Evolutionary conservation across 2,329 filamentous ascomycete species (phyloP), one percentile per base, ranked within the genome.

Genomic region (Acrocalymma vagum): DNA sequence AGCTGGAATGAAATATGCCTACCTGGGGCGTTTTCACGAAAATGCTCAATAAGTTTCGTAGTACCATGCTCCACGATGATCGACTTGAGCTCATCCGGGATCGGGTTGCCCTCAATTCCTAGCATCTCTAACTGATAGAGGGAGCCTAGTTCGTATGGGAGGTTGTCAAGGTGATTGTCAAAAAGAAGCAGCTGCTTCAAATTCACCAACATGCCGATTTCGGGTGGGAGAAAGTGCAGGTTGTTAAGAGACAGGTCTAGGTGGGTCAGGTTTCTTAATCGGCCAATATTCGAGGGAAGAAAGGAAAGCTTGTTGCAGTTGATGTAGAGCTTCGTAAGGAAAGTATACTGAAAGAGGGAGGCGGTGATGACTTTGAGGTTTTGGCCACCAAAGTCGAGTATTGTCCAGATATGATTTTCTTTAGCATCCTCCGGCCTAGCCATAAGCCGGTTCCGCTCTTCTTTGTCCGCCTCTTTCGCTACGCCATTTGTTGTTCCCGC

Each of bases 161-260:
- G 78, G 15, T 83, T 85, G 47, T 83, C 83, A 38, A 99, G 86
- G 48, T 88, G 81, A 70, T 99, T 99, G 74, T 96, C 91, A 68
- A 96, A 96, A 3, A 96, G 78, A 18, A 92, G 77, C 5, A 99
- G 78, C 53, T 88, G 85, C 72, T 90, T 91, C 39, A 99, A 77
- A 56, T 92, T 94, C 18, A 92, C 94, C 60, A 96, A 90, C 93
- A 97, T 99, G 63, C 94, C 94, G 46, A 99, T 84, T 74, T 99
- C 93, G 15, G 88, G 82, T 1, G 94, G 94, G 4, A 99, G 77
- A 51, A 88, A 84, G 7, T 80, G 81, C 45, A 99, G 79, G 48
- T 93, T 83, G 70, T 99, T 99, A 73, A 87, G 85, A 0, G 94
- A 97, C 3, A 92, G 80, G 70, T 99, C 93, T 32, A 99, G 81